Base-by-base conservation (phyloP, 345 rosid genomes). In the Physaria fendleri region DNA sequence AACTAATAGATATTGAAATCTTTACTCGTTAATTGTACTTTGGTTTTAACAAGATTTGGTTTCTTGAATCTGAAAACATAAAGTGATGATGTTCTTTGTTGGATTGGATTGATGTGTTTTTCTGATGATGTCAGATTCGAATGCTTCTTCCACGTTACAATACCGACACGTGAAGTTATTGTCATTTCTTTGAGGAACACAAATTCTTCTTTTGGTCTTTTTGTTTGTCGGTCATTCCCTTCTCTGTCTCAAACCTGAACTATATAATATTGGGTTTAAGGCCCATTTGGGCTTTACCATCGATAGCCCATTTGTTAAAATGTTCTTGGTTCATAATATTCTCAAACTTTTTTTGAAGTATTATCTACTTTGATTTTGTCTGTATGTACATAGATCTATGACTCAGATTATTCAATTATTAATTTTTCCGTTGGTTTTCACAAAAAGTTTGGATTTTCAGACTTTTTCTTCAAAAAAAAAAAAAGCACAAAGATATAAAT, bases 161-260 rank as follows among this genome's bases (percentile, higher is more conserved):
- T 59, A 41, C 54, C 53, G 24, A 67, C 65, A 67, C 65, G 66
- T 68, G 66, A 68, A 58, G 65, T 46, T 8, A 32, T 33, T 59
- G 38, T 24, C 40, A 25, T 32, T 41, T 40, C 33, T 65, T 24
- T 21, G 18, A 10, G 59, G 9, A 44, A 22, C 56, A 56, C 64
- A 37, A 22, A 27, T 56, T 66, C 59, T 58, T 40, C 65, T 40
- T 49, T 49, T 52, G 43, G 64, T 57, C 71, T 41, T 20, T 66
- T 6, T 30, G 8, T 55, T 65, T 65, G 70, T 65, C 70, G 70
- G 70, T 21, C 56, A 7, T 35, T 35, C 41, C 11, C 33, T 46
- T 37, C 40, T 44, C 10, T 10, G 20, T 21, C 7, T 15, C 2
- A 47, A 46, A 25, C 16, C 51, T 16, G 28, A 42, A n/a, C 28